phyloP scores from a whole-genome alignment of 305 asterid species.

The Salvia sclarea region DNA sequence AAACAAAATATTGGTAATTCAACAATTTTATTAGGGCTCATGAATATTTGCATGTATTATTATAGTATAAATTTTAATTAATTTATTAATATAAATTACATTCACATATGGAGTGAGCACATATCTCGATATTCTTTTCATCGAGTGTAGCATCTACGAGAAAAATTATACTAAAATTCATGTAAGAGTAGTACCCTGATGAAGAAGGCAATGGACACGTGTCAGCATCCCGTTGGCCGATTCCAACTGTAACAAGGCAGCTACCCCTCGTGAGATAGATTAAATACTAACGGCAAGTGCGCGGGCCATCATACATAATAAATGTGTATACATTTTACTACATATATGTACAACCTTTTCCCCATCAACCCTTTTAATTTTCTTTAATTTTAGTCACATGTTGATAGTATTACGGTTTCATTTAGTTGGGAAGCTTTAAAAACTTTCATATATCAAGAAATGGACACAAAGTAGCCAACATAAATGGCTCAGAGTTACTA shows the following conservation, averaged over 20 bases:
- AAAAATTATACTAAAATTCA: too few species aligned
- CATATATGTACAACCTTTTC: slow-evolving; percentile 15
- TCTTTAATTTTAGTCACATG: slow-evolving; percentile 46
- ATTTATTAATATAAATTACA: too few species aligned
- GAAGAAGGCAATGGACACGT: slow-evolving; percentile 42
- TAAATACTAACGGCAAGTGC: slow-evolving; percentile 72
- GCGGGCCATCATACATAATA: slow-evolving; percentile 39
- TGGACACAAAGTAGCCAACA: slow-evolving; percentile 19
- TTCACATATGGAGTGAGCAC: too few species aligned
- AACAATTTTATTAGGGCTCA: too few species aligned
- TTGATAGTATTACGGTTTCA: slow-evolving; percentile 22
- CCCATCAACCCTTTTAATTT: slow-evolving; percentile 29
- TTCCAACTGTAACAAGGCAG: slow-evolving; percentile 35
- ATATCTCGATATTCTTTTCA: too few species aligned
- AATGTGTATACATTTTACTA: background rate
- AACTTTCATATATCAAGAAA: slow-evolving; percentile 28
- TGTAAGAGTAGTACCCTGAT: slow-evolving; percentile 11
- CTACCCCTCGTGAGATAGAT: slow-evolving; percentile 75
- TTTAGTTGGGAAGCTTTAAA: background rate
- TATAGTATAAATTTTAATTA: too few species aligned
- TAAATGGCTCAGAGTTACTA: slow-evolving; percentile 6
- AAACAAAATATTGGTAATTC: too few species aligned
- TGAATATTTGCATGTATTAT: too few species aligned
- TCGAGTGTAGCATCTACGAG: too few species aligned
- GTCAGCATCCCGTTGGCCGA: slow-evolving; percentile 32